phyloP scores from a whole-genome alignment of 495 filamentous ascomycete genomes.

The Penicillium subrubescens region DNA sequence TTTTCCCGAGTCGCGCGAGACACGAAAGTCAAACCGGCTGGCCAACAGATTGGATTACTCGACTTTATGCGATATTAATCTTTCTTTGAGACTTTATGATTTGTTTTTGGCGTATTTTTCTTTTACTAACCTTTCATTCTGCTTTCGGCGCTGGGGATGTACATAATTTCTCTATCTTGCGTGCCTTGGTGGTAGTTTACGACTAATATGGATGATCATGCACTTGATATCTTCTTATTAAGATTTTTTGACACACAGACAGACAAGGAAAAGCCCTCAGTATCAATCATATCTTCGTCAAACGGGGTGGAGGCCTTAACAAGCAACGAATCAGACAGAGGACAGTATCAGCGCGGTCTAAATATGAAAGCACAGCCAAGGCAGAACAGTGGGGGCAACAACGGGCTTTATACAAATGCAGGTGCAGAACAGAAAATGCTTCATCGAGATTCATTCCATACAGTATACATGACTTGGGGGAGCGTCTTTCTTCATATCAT shows the following conservation, averaged over 20 bases:
- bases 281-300: conserved; percentile 22
- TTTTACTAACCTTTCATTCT: too few relatives aligned
- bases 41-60: background rate
- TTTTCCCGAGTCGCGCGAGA: background rate
- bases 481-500: background rate
- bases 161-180: conserved; percentile 5
- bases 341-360: conserved; percentile 1
- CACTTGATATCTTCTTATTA: background rate
- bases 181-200: conserved; percentile 1
- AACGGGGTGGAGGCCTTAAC: conserved; percentile 14
- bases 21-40: background rate
- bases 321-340: conserved; percentile 7
- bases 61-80: background rate
- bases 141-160: conserved; percentile 14
- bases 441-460: conserved; percentile 26
- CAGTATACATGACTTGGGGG: conserved; percentile 16
- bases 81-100: background rate
- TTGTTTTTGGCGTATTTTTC: conserved; percentile 2
- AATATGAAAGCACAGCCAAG: background rate
- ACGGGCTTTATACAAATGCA: background rate
- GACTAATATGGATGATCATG: conserved; percentile 13
- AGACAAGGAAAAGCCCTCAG: background rate
- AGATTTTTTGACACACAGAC: background rate
- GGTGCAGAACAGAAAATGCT: conserved; percentile 7
- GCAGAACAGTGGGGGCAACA: background rate